Evolutionary conservation across 129 eudicot species (phyloP).

Genomic region (Lactuca sativa): DNA sequence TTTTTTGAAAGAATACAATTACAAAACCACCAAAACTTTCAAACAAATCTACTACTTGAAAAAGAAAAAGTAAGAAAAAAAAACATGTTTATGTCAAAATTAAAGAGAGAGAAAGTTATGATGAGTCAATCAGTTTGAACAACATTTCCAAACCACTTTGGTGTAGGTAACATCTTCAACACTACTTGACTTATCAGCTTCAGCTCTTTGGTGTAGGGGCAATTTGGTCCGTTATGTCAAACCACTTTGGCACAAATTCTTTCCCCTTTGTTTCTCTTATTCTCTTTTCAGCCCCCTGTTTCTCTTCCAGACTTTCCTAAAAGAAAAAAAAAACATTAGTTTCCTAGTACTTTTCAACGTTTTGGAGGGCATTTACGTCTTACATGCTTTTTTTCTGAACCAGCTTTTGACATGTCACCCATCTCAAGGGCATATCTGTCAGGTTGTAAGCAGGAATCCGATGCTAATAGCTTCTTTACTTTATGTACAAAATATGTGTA

Average conservation of each 20-base stretch:
- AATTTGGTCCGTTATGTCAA: slow-evolving; percentile 59
- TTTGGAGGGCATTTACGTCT: neutral
- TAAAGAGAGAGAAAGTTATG: neutral
- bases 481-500: slow-evolving; percentile 91
- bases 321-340: neutral
- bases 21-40: slow-evolving; percentile 20
- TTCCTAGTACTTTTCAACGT: neutral
- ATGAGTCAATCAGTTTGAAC: slow-evolving; percentile 26
- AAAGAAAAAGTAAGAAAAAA: neutral
- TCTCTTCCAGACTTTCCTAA: slow-evolving; percentile 71
- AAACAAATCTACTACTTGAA: slow-evolving; percentile 18
- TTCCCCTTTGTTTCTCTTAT: slow-evolving; percentile 68
- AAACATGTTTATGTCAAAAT: slow-evolving; percentile 21
- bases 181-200: slow-evolving; percentile 49
- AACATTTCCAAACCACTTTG: slow-evolving; percentile 67
- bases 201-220: slow-evolving; percentile 81
- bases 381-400: slow-evolving; percentile 96
- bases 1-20: neutral
- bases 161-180: slow-evolving; percentile 41
- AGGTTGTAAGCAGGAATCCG: slow-evolving; percentile 90
- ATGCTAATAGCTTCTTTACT: slow-evolving; percentile 69
- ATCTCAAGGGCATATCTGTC: slow-evolving; percentile 91
- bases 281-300: slow-evolving; percentile 93
- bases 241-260: slow-evolving; percentile 73
- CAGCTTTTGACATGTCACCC: slow-evolving; percentile 85